Base-by-base conservation (phyloP, 1,284 basidiomycete genomes). In the Malassezia arunalokei region DNA sequence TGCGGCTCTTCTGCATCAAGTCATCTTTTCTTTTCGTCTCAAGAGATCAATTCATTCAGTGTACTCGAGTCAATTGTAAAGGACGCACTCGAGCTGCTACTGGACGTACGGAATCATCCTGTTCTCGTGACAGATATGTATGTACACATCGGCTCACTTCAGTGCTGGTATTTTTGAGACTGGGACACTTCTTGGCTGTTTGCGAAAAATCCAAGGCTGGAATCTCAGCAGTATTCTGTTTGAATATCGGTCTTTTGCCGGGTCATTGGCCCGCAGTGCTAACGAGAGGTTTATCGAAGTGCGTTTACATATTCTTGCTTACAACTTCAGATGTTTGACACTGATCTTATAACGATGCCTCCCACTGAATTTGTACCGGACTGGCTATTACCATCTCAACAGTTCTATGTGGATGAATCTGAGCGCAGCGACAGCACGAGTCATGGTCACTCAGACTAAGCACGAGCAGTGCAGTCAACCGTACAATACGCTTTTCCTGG, bases 241-340 rank as follows among this genome's bases (percentile, higher is more conserved):
- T 8, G 69, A 54, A 41, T 72, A 72, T 29, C 54, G 66, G 4
- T 51, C 57, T 24, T 70, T 71, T 59, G 68, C 69, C 3, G 69
- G 66, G 0, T 60, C 60, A 14, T 47, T 62, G 3, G 54, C 68
- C 3, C 56, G 68, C 15, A 60, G 63, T 8, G 58, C 64, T 1
- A 66, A 69, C 43, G 69, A 72, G 46, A 41, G 68, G 8, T 71
- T 72, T 50, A 61, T 72, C 40, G 69, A 72, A 15, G 47, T 49
- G 15, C 17, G 47, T 40, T 39, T 6, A 3, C 15, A 8, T 40
- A 15, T 12, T 35, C 33, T 6, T n/a, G 4, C 46, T 40, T n/a
- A 31, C 24, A 43, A 43, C n/a, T 8, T 14, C 14, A 49, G 44
- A 68, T 66, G 64, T 71, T 70, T 47, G 69, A 71, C 47, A 63